A percentile compares a stretch with the other conserved stretches of the same genome.
phyloP scores from a whole-genome alignment of 2,329 filamentous ascomycete genomes.

The Fusarium pseudoanthophilum region DNA sequence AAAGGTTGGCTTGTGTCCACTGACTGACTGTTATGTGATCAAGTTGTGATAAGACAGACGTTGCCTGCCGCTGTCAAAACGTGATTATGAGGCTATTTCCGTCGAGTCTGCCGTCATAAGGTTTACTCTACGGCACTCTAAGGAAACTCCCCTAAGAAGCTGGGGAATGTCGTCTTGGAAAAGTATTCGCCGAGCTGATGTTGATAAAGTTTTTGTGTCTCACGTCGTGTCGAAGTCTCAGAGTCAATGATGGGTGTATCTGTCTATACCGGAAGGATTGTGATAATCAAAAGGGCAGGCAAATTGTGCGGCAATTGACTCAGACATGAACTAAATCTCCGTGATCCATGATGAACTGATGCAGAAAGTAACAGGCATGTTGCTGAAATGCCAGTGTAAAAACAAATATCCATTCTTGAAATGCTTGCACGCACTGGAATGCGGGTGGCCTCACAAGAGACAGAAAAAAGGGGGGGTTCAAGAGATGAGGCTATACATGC shows the following conservation, averaged over 20 bases:
- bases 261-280: neutral
- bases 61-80: conserved; percentile 6
- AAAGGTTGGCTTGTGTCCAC: neutral
- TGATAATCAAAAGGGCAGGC: conserved; percentile 8
- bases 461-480: conserved; percentile 10
- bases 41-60: neutral
- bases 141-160: neutral
- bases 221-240: neutral
- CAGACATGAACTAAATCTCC: neutral
- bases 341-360: neutral
- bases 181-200: neutral
- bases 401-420: neutral
- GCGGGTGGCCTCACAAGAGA: neutral
- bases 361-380: neutral
- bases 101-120: conserved; percentile 1
- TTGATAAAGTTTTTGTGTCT: neutral
- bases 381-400: neutral
- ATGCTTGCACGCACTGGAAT: neutral
- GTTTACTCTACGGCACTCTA: conserved; percentile 11
- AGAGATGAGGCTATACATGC: conserved; percentile 3
- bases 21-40: neutral
- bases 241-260: neutral
- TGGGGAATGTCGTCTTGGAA: neutral
- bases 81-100: conserved; percentile 6
- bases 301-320: conserved; percentile 10